phyloP scores from a whole-genome alignment of 1,139 yeast genomes.

The Debaryomyces psychrophilus region DNA sequence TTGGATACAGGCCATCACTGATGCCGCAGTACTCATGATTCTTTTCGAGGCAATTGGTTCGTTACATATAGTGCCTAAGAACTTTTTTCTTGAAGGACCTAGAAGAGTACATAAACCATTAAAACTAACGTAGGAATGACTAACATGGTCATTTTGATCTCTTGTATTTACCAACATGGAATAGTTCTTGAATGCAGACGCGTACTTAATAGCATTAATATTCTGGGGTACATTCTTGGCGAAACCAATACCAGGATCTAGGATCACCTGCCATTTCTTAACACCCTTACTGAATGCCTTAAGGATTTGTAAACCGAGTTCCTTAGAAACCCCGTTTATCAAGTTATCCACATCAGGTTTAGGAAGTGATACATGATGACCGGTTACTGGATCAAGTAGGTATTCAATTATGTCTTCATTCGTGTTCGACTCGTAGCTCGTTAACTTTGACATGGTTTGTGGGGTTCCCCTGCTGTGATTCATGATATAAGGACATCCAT shows the following conservation, averaged over 20 bases:
- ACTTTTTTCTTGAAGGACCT: slow-evolving; percentile 88
- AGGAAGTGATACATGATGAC: slow-evolving; percentile 27
- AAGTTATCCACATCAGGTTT: slow-evolving; percentile 36
- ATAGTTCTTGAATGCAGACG: slow-evolving; percentile 59
- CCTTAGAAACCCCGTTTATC: slow-evolving; percentile 60
- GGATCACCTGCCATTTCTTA: slow-evolving; percentile 83
- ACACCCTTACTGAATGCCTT: slow-evolving; percentile 68
- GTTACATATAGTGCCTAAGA: slow-evolving; percentile 72
- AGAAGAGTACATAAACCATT: slow-evolving; percentile 66
- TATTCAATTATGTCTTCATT: slow-evolving; percentile 45
- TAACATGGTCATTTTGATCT: slow-evolving; percentile 18
- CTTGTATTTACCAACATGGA: slow-evolving; percentile 31
- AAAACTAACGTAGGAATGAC: slow-evolving; percentile 41
- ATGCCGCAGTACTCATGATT: slow-evolving; percentile 75
- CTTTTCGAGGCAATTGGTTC: slow-evolving; percentile 57
- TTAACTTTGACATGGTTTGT: slow-evolving; percentile 65
- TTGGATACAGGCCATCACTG: slow-evolving; percentile 73
- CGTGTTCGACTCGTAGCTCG: slow-evolving; percentile 53
- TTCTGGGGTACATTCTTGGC: slow-evolving; percentile 79
- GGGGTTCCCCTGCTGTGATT: slow-evolving; percentile 89
- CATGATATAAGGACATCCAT: slow-evolving; percentile 76
- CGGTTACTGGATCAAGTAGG: slow-evolving; percentile 32
- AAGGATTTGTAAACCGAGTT: slow-evolving; percentile 57
- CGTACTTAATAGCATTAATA: slow-evolving; percentile 60
- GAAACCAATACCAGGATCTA: slow-evolving; percentile 96